Evolutionary conservation across 1,284 basidiomycete genomes (phyloP).

Genomic region (Malassezia caprae): DNA sequence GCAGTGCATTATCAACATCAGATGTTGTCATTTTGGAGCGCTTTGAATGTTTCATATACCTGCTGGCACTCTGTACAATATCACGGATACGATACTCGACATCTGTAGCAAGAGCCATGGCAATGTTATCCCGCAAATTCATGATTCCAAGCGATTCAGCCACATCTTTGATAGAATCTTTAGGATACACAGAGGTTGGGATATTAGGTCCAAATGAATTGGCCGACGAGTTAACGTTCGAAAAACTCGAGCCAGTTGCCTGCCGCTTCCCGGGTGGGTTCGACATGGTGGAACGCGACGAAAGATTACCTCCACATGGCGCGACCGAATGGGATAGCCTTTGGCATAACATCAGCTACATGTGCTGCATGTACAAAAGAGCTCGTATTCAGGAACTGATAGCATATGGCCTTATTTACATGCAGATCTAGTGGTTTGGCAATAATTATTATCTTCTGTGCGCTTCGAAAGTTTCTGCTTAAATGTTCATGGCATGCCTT

Average conservation of each 20-base stretch:
- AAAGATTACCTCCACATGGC: conserved; percentile 9
- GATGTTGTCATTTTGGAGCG: conserved; percentile 73
- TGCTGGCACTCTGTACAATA: conserved; percentile 85
- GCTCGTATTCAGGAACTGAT: not conserved
- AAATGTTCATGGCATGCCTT: not conserved
- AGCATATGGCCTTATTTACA: not conserved
- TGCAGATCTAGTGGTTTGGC: not conserved
- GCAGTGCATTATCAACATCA: conserved; percentile 86
- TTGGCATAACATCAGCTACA: no score
- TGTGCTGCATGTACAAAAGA: not conserved
- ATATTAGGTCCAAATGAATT: conserved; percentile 12
- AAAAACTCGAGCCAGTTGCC: not conserved
- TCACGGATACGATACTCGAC: conserved; percentile 93
- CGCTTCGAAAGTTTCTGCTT: not conserved
- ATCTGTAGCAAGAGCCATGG: conserved; percentile 79
- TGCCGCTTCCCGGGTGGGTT: conserved; percentile 6
- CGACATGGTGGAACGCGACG: conserved; percentile 14
- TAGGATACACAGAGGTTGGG: conserved; percentile 37
- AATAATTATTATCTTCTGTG: not conserved
- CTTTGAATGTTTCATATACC: conserved; percentile 89
- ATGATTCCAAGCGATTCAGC: conserved; percentile 77
- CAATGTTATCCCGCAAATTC: conserved; percentile 68
- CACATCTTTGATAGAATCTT: conserved; percentile 56
- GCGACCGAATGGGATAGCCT: no score
- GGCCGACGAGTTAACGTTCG: not conserved